Base-by-base conservation (phyloP, 2,329 filamentous ascomycete genomes). In the Fusarium oxysporum region DNA sequence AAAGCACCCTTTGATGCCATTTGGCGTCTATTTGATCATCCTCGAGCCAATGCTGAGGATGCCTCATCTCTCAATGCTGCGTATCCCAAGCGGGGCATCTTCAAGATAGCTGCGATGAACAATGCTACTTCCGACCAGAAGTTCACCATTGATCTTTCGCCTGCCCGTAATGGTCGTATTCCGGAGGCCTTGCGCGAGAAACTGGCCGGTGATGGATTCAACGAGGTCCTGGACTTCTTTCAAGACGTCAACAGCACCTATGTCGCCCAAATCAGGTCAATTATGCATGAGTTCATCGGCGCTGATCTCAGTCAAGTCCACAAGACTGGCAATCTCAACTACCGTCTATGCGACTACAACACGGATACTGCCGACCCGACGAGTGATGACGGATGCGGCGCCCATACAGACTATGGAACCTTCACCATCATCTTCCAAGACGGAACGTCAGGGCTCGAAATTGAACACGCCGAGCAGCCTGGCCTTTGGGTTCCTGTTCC, bases 131-230 rank as follows among this genome's bases (percentile, higher is more conserved):
- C 48, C 35, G 35, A 57, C 4, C 50, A 44, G 14, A 62, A 62
- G 25, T 62, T 56, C 9, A 66, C 58, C 2, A 51, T 62, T 12
- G 58, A 62, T 14, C 23, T 66, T 9, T 62, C 50, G 8, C 44
- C 37, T 3, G 2, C 38, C 32, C 40, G 30, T 6, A 57, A 35
- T 7, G 30, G 38, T 0, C 54, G 28, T 6, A 57, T 56, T 17
- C 50, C 30, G 7, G 30, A 25, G 5, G 1, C 25, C n/a, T 19
- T 62, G 16, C 48, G 23, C 16, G 16, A 54, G 17, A 16, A 25
- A 28, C 21, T 56, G 21, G 32, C 40, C 12, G 17, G 5, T 0
- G 50, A 41, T 8, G 59, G 25, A 8, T 62, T 62, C 25, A 38
- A 56, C 4, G 32, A 55, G 14, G 50, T 56, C 14, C 16, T 57